Base-by-base conservation (phyloP, 208 protist species). In the Acanthamoeba polyphaga region DNA sequence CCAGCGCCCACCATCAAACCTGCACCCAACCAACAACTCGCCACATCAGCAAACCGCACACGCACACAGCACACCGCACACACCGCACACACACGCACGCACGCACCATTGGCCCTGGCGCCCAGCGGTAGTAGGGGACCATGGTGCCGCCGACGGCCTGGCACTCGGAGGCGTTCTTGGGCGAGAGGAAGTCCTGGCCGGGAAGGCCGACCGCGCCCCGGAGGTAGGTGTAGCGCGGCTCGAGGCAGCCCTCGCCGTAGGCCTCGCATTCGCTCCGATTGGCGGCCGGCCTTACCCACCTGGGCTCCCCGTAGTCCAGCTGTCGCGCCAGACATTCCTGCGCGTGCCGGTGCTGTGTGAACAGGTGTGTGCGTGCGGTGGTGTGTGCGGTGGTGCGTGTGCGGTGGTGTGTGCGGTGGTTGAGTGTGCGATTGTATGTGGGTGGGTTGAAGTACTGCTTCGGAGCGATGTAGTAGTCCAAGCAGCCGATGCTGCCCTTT, bases 381-480 rank as follows among this genome's bases (percentile, higher is more conserved):
- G 4, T 46, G 43, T 46, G 43, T 46, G 43, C 43, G 43, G 43
- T 46, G 1, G 43, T 46, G 53, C 15, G 53, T 58, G 53, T 58
- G 4, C 43, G 43, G 43, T n/a, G n/a, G 51, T 55, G 51, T 55
- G 51, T 55, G 51, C 12, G 51, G 51, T 17, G 51, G 15, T 10
- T 17, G 51, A 55, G 51, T 13, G 51, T 17, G 51, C 9, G 51
- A 55, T 17, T 17, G 15, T 17, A 6, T 17, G 51, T 55, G 51
- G 12, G 51, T 10, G 15, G 22, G 66, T 38, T n/a, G 22, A 3
- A 2, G 32, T 74, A 74, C 70, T 9, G 29, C 70, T 29, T 80
- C 34, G 32, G 70, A 80, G 24, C 6, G 38, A 80, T 80, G 29
- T 51, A 80, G 70, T 80, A 80, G 70, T 80, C 70, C 8, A 80